Percentiles rank a stretch among this genome's conserved stretches.
Evolutionary conservation across 78 protist species (phyloP).

Genomic region (Dictyostelium firmibasis): DNA sequence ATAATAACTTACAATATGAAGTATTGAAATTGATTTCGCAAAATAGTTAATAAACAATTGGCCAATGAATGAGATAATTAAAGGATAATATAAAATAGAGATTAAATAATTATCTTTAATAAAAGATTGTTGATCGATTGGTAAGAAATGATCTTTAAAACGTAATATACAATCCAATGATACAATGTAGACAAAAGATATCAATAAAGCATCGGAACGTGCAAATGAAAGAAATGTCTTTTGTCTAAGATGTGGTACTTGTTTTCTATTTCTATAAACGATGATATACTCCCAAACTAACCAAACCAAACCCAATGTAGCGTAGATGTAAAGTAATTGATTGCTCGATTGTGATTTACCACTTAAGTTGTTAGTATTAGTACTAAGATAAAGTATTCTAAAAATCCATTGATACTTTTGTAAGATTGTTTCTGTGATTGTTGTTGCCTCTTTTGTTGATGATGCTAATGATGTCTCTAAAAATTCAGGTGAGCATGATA

Average conservation of each 20-base stretch:
- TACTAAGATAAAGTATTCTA: background rate
- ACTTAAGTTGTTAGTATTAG: background rate
- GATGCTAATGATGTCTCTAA: background rate
- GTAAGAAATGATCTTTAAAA: background rate
- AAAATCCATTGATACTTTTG: constrained; percentile 13
- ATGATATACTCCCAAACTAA: constrained; percentile 21
- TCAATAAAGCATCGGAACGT: background rate
- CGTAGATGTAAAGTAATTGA: background rate
- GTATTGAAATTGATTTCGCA: constrained; percentile 12
- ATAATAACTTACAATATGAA: constrained; percentile 6
- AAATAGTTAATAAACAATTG: constrained; percentile 2
- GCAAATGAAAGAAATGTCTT: constrained; percentile 12
- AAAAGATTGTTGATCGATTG: background rate
- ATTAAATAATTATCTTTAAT: background rate
- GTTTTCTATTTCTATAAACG: background rate
- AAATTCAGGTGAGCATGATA: background rate
- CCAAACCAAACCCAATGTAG: constrained; percentile 6
- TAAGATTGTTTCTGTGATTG: background rate
- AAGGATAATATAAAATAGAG: constrained; percentile 10
- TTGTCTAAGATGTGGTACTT: background rate
- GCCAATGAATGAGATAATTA: background rate
- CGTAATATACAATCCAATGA: background rate
- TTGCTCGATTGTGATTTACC: background rate
- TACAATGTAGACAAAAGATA: constrained; percentile 31
- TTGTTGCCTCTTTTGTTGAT: background rate